phyloP scores from a whole-genome alignment of 108 stramenopile genomes.

The Poteriospumella lacustris region DNA sequence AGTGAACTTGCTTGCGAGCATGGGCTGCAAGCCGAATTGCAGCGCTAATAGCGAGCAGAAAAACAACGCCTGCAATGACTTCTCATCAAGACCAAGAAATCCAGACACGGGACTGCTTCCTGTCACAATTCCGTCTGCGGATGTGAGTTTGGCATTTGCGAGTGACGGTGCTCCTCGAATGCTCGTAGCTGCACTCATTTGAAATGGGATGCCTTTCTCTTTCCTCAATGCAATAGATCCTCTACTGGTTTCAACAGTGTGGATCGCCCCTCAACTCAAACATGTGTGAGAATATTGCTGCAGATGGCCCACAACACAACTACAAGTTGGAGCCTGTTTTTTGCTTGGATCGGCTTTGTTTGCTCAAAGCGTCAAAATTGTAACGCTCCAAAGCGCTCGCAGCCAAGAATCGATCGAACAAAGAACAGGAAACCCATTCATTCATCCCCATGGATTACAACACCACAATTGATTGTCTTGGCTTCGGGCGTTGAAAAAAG shows the following conservation, averaged over 20 bases:
- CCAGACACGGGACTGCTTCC: no score
- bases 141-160: no score
- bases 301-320: not conserved
- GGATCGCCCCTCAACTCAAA: not conserved
- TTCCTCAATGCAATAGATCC: not conserved
- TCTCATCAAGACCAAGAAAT: not conserved
- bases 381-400: no score
- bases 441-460: no score
- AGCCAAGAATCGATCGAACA: no score
- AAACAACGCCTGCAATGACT: not conserved
- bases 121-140: no score
- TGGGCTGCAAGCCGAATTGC: conserved; percentile 84
- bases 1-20: conserved; percentile 64
- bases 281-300: not conserved
- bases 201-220: not conserved
- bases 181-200: no score
- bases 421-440: no score
- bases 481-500: no score
- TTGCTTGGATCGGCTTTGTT: not conserved
- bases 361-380: not conserved
- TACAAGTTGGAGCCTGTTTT: not conserved
- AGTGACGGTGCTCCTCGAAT: no score
- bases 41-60: conserved; percentile 57
- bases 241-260: not conserved
- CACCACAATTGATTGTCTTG: no score